These are phyloP conservation scores for Zasmidium cellare DNA, from an alignment of 2,329 filamentous ascomycete genomes.

Conservation along the genomic window DNA sequence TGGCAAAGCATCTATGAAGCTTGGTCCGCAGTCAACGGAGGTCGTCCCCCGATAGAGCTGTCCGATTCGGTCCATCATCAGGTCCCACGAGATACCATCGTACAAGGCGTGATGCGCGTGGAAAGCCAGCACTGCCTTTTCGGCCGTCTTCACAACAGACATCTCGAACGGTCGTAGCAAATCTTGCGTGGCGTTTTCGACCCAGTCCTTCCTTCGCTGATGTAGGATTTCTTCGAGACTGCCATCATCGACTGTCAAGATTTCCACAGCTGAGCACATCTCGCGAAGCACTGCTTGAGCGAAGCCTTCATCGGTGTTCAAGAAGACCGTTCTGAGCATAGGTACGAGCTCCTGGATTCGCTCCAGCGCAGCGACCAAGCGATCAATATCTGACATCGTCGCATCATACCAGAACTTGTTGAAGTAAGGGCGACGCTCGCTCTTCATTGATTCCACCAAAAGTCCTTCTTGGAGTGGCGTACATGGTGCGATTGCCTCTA, in stretches of 20 bases:
- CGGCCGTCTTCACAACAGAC: conserved; percentile 40
- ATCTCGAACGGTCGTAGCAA: conserved; percentile 56
- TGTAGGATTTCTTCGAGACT: conserved; percentile 38
- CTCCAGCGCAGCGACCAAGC: conserved; percentile 60
- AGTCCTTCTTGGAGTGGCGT: conserved; percentile 86
- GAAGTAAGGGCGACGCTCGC: conserved; percentile 66
- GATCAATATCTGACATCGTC: conserved; percentile 44
- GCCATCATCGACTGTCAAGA: conserved; percentile 44
- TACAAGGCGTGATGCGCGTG: conserved; percentile 85
- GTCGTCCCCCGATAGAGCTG: conserved; percentile 48
- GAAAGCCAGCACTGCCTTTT: conserved; percentile 52
- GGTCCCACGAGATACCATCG: conserved; percentile 74
- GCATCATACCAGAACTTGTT: conserved; percentile 70
- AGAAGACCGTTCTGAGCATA: conserved; percentile 72
- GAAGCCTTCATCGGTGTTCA: conserved; percentile 72
- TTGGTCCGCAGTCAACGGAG: conserved; percentile 42
- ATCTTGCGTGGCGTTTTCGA: conserved; percentile 51
- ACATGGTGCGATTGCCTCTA: conserved; percentile 78
- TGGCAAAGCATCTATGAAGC: conserved; percentile 67
- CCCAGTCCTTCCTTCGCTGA: conserved; percentile 53
- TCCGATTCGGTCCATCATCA: conserved; percentile 63
- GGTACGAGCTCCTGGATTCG: conserved; percentile 54
- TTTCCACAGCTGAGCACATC: conserved; percentile 22
- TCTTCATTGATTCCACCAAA: conserved; percentile 67
- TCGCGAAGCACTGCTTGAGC: conserved; percentile 67